Evolutionary conservation across 2,329 filamentous ascomycete species (phyloP).

Genomic region (Bisporella sp.): DNA sequence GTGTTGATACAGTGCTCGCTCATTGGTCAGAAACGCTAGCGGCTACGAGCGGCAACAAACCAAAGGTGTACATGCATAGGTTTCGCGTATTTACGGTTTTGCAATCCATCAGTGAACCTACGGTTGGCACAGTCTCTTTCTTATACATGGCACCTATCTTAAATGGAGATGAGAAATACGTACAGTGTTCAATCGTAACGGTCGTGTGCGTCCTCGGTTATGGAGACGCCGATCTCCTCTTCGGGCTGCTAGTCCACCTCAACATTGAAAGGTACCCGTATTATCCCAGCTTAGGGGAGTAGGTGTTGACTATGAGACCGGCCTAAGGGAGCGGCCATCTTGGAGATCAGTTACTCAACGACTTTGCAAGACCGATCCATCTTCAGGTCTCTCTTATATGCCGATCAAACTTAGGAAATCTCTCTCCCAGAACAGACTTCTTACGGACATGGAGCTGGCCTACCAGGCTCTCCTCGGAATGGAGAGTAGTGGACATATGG

Average conservation of each 20-base stretch:
- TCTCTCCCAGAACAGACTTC: too few relatives aligned
- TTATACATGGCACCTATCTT: too few relatives aligned
- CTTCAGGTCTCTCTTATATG: background rate
- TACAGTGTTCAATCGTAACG: background rate
- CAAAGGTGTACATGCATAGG: background rate
- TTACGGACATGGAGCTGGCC: too few relatives aligned
- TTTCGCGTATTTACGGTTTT: too few relatives aligned
- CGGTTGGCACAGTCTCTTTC: too few relatives aligned
- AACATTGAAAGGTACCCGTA: background rate
- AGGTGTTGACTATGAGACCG: background rate
- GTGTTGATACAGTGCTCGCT: too few relatives aligned
- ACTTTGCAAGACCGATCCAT: background rate
- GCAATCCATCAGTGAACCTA: too few relatives aligned
- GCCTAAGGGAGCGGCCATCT: too few relatives aligned
- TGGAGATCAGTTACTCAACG: background rate
- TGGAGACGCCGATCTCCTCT: background rate
- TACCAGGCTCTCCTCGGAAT: too few relatives aligned
- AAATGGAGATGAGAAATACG: too few relatives aligned
- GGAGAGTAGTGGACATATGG: too few relatives aligned
- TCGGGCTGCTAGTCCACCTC: background rate
- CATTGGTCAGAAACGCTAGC: background rate
- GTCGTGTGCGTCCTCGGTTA: background rate
- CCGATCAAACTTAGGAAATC: too few relatives aligned
- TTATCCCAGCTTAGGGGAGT: background rate
- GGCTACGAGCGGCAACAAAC: background rate